Base-by-base conservation (phyloP, 2,329 filamentous ascomycete genomes). In the Clonostachys chloroleuca region DNA sequence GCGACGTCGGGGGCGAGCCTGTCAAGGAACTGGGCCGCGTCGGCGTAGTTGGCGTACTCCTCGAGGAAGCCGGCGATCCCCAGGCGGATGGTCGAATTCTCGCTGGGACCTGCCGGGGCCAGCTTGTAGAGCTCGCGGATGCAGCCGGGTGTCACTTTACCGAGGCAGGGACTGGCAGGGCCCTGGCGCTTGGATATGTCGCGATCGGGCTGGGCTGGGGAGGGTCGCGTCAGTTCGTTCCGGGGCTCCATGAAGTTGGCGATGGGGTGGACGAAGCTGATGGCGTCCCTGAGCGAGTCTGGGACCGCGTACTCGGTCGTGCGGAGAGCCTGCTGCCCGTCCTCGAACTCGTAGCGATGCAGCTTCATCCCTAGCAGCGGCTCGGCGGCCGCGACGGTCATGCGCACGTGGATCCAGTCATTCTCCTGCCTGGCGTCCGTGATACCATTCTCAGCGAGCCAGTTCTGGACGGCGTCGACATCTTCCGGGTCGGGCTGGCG, bases 11-110 rank as follows among this genome's bases (percentile, higher is more conserved):
- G 66, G 1, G 62, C 58, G 44, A 66, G 60, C 4, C 55, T 57
- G 24, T 55, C 50, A 24, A 74, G 59, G 48, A 75, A 78, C 3
- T 56, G 46, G 13, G 58, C 45, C 7, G 70, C 61, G 52, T 78
- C 75, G 5, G 58, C 47, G 48, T 72, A 65, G 52, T 70, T 73
- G 54, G 70, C 66, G 52, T 69, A 72, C 52, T 78, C 59, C 16
- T 74, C 72, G 1, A 78, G 65, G 56, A 78, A 78, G 8, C 75
- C 74, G 2, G 72, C 72, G 18, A 78, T 61, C 30, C 69, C 75
- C 42, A 76, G 59, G 0, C 68, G 66, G 8, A 68, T 66, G 1
- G 60, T 57, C 2, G 70, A 69, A 4, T 43, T 56, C 16, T 52
- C 51, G 20, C 61, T 52, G 7, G 40, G 16, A 12, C 53, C 53